These are phyloP conservation scores for Saccharomycopsis babjevae DNA, from an alignment of 805 yeast genomes.

Conservation along the genomic window DNA sequence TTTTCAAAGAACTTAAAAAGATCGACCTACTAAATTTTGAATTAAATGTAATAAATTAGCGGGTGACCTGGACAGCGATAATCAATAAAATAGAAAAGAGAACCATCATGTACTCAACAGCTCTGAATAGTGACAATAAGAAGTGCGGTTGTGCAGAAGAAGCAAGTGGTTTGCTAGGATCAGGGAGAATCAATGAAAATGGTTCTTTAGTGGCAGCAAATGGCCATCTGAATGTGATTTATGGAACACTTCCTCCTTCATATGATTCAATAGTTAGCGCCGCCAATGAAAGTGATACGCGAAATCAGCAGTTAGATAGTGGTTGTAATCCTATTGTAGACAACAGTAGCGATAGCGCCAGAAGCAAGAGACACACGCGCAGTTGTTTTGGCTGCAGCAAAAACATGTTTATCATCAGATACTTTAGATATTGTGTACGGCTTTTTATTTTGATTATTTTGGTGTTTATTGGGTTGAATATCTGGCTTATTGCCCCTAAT, in stretches of 20 bases:
- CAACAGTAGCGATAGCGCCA: background rate
- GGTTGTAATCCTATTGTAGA: background rate
- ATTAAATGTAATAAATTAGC: no score
- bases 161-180: no score
- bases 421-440: background rate
- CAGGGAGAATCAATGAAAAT: background rate
- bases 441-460: background rate
- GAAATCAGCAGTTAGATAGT: background rate
- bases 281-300: background rate
- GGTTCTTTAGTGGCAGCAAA: background rate
- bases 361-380: background rate
- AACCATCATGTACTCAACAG: no score
- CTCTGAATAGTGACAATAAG: no score
- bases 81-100: no score
- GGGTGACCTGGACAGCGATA: no score
- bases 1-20: no score
- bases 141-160: no score
- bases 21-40: no score
- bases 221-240: background rate
- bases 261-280: background rate
- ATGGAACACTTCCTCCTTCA: background rate
- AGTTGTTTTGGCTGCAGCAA: background rate
- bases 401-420: background rate
- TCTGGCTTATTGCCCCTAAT: conserved; percentile 11
- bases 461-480: conserved; percentile 7